Conservation (phyloP, 495 filamentous ascomycete species). For the Hyphodiscus hymeniophilus region DNA sequence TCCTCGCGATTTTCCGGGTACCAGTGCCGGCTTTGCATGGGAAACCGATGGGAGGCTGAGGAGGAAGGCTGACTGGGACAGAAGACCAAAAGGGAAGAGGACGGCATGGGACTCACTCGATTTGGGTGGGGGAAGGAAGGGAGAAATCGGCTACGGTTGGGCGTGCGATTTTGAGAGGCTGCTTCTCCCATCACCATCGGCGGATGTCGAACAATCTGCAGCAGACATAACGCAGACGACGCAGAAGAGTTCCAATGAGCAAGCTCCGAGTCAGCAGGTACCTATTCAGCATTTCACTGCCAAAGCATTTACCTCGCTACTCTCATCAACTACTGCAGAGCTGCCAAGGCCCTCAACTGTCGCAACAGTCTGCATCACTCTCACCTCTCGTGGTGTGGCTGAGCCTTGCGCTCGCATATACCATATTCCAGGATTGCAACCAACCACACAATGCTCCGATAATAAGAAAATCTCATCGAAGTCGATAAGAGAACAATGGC, state of each 20-base stretch:
- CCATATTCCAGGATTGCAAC: conserved; percentile 45
- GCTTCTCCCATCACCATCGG: conserved; percentile 27
- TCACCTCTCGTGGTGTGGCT: conserved; percentile 52
- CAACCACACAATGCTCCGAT: conserved; percentile 8
- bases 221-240: conserved; percentile 4
- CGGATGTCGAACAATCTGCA: not conserved
- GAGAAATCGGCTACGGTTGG: conserved; percentile 79
- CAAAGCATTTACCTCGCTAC: conserved; percentile 19
- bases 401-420: conserved; percentile 61
- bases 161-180: conserved; percentile 75
- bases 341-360: conserved; percentile 22
- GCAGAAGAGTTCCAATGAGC: not conserved
- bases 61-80: conserved; percentile 63
- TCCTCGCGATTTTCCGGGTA: conserved; percentile 81
- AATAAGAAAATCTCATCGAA: not conserved
- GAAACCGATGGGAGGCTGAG: conserved; percentile 54
- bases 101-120: conserved; percentile 68
- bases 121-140: conserved; percentile 64
- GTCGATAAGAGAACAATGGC: conserved; percentile 10
- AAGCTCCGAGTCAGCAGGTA: not conserved
- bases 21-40: conserved; percentile 71
- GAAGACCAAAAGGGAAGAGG: conserved; percentile 74
- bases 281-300: conserved; percentile 29
- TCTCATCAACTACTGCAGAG: conserved; percentile 8
- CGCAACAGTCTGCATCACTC: conserved; percentile 49